phyloP scores from a whole-genome alignment of 2,329 filamentous ascomycete species.

The Fusarium nisikadoi region DNA sequence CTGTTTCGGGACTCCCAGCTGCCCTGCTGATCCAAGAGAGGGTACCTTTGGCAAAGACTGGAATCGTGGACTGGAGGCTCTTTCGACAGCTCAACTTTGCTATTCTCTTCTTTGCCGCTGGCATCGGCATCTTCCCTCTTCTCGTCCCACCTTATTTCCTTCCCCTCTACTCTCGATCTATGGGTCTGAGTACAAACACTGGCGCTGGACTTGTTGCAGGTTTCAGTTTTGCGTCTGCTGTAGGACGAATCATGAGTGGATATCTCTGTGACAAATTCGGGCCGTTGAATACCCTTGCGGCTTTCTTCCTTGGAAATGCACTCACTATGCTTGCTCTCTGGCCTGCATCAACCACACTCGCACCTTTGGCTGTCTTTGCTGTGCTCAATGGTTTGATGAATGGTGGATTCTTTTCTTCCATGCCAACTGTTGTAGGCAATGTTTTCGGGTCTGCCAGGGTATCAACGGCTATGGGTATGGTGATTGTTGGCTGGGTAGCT shows the following conservation, averaged over 20 bases:
- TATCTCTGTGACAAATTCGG: slow-evolving; percentile 65
- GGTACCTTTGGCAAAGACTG: slow-evolving; percentile 6
- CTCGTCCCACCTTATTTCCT: slow-evolving; percentile 71
- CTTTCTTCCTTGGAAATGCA: slow-evolving; percentile 62
- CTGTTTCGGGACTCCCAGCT: slow-evolving; percentile 65
- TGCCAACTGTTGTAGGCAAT: slow-evolving; percentile 70
- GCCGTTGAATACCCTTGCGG: slow-evolving; percentile 64
- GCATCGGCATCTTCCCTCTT: slow-evolving; percentile 68
- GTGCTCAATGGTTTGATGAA: slow-evolving; percentile 70
- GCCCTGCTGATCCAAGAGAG: slow-evolving; percentile 64
- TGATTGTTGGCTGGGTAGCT: slow-evolving; percentile 68
- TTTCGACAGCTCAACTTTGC: slow-evolving; percentile 64
- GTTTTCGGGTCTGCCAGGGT: slow-evolving; percentile 67
- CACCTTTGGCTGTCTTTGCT: slow-evolving; percentile 65
- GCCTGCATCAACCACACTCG: slow-evolving; percentile 66
- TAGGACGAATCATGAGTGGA: slow-evolving; percentile 66
- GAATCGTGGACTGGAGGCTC: slow-evolving; percentile 63
- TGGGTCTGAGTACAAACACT: slow-evolving; percentile 63
- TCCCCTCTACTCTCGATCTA: slow-evolving; percentile 64
- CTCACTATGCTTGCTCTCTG: slow-evolving; percentile 70
- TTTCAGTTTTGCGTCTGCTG: slow-evolving; percentile 69
- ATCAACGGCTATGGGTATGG: slow-evolving; percentile 69
- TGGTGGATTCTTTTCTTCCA: slow-evolving; percentile 71
- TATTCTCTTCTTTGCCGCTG: slow-evolving; percentile 63
- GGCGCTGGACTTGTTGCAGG: slow-evolving; percentile 69